Evolutionary conservation across 2,329 filamentous ascomycete genomes (phyloP), one percentile per base, ranked within the genome.

Genomic region (Fusarium sp.): DNA sequence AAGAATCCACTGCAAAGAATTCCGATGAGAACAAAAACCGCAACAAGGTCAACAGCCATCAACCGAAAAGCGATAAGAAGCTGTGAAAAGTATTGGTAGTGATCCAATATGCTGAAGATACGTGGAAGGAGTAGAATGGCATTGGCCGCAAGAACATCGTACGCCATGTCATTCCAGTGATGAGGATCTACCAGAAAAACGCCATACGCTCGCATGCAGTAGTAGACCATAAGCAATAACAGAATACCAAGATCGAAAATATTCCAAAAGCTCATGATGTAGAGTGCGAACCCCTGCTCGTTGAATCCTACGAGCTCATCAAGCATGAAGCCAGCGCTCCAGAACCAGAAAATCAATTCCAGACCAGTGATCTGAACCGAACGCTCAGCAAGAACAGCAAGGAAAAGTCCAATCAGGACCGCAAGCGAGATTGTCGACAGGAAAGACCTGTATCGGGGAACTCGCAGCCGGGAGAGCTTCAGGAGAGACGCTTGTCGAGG

Each of bases 241-340:
- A 97, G 81, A 53, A 97, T 97, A 10, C 94, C 94, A 37, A 97
- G 83, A 75, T 97, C 95, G 78, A 97, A 97, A 37, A 94, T 89
- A 78, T 97, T 97, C 95, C 95, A 97, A 78, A 97, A 96, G 77
- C 93, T 97, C 89, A 97, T 95, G 74, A 97, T 93, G 80, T 97
- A 98, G 30, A 98, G 87, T 37, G 94, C 94, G 77, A 97, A 97
- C 4, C 95, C 95, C 79, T 97, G 94, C 78, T 98, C 95, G 70
- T 94, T 97, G 83, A 97, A 97, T 13, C 94, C 94, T 19, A 97
- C 94, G 22, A 98, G 87, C 79, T 97, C 95, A 74, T 97, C 95
- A 32, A 97, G 87, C 93, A 97, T 97, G 79, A 96, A 97, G 1
- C 95, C 95, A 26, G 93, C 93, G 75, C 93, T 97, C 94, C 95